These are phyloP conservation scores for Notholithocarpus densiflorus DNA, from an alignment of 306 rosid species.

Conservation along the genomic window DNA sequence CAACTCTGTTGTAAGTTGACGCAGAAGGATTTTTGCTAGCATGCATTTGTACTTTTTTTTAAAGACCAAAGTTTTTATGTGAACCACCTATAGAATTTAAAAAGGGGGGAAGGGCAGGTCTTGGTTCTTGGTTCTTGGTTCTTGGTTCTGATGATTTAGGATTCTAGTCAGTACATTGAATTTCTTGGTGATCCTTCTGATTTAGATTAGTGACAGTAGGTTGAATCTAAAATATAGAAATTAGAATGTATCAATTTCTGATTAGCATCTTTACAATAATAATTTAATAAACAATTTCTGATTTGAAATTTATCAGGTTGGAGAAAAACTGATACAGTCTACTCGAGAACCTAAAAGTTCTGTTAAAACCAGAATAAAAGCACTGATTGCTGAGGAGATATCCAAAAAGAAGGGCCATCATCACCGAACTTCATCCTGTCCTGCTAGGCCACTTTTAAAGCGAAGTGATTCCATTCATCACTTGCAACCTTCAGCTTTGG, in stretches of 20 bases:
- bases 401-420: conserved; percentile 39
- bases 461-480: conserved; percentile 29
- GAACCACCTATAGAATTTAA: not conserved
- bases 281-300: conserved; percentile 3
- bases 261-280: not conserved
- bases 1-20: conserved; percentile 37
- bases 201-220: not conserved
- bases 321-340: conserved; percentile 19
- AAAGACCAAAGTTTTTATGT: not conserved
- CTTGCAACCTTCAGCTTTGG: conserved; percentile 27
- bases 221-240: conserved; percentile 3
- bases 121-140: not conserved
- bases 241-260: conserved; percentile 11
- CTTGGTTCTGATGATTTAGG: not conserved
- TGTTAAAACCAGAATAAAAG: conserved; percentile 44
- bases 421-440: conserved; percentile 56
- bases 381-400: conserved; percentile 47
- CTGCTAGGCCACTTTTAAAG: conserved; percentile 27
- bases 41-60: not conserved
- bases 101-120: too few species aligned
- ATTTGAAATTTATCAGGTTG: conserved; percentile 38
- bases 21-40: not conserved
- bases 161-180: conserved; percentile 1
- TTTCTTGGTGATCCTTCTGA: not conserved
- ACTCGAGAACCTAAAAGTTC: conserved; percentile 31